Percentiles rank a stretch among this genome's conserved stretches.
These are phyloP conservation scores for Boletus sp. DNA, from an alignment of 768 basidiomycete species.

Conservation along the genomic window DNA sequence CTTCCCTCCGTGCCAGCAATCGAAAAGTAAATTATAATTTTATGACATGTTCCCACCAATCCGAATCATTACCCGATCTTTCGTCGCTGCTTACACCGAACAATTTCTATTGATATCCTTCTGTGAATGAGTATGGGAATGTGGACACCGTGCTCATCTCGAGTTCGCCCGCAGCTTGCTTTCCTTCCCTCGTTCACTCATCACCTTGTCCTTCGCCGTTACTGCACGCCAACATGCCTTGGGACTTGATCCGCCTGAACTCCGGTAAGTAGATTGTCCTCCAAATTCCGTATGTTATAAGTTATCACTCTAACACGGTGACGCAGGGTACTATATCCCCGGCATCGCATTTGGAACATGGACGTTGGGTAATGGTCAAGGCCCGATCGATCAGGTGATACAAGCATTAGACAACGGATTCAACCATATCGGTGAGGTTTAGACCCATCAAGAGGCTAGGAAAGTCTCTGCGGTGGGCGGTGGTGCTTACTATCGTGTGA, in stretches of 20 bases:
- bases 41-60: neutral
- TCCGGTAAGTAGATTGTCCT: conserved; percentile 42
- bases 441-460: neutral
- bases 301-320: neutral
- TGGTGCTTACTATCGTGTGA: neutral
- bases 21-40: neutral
- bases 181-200: neutral
- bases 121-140: neutral
- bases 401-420: conserved; percentile 63
- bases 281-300: neutral
- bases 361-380: conserved; percentile 58
- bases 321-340: conserved; percentile 43
- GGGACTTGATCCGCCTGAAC: conserved; percentile 57
- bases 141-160: neutral
- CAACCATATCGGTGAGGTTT: conserved; percentile 53
- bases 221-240: conserved; percentile 46
- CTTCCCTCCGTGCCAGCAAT: neutral
- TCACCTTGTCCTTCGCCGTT: neutral
- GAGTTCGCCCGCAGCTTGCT: neutral
- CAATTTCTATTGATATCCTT: neutral
- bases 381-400: conserved; percentile 52
- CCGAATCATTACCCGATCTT: neutral
- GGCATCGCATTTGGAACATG: conserved; percentile 65
- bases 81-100: neutral
- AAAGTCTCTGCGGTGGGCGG: neutral